Evolutionary conservation across 176 grass and related monocot genomes (phyloP).

Genomic region (Avena atlantica): DNA sequence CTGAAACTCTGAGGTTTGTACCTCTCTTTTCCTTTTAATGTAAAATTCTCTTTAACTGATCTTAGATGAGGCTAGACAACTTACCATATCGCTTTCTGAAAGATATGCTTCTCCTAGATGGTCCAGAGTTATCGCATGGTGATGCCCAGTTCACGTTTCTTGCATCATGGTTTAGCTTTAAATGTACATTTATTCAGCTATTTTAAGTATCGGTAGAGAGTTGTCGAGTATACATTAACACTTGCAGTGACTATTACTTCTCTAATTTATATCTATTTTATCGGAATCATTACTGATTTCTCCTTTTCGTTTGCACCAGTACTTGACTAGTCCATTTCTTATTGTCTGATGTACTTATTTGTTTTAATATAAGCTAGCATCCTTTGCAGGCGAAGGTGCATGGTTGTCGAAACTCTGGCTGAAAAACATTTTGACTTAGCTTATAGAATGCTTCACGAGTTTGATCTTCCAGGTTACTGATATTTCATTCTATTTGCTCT

Average conservation of each 20-base stretch:
- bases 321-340: neutral
- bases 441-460: constrained; percentile 90
- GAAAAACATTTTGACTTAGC: constrained; percentile 98
- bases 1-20: constrained; percentile 90
- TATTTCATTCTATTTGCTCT: constrained; percentile 32
- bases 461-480: constrained; percentile 88
- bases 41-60: constrained; percentile 34
- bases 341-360: neutral
- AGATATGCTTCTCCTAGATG: constrained; percentile 1
- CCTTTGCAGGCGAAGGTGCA: constrained; percentile 83
- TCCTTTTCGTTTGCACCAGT: neutral
- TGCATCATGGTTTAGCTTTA: constrained; percentile 36
- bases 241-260: constrained; percentile 14
- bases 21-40: constrained; percentile 26
- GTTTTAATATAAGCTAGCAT: constrained; percentile 18
- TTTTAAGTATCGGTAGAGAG: constrained; percentile 7
- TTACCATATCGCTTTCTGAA: constrained; percentile 33
- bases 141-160: constrained; percentile 28
- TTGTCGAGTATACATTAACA: constrained; percentile 6
- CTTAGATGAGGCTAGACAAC: constrained; percentile 3
- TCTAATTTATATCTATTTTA: constrained; percentile 18
- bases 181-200: neutral
- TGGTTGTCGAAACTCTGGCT: constrained; percentile 85
- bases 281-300: neutral
- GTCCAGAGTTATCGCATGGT: constrained; percentile 2